Evolutionary conservation across 1,284 basidiomycete genomes (phyloP), one percentile per base, ranked within the genome.

Genomic region (Neonothopanus nambi): DNA sequence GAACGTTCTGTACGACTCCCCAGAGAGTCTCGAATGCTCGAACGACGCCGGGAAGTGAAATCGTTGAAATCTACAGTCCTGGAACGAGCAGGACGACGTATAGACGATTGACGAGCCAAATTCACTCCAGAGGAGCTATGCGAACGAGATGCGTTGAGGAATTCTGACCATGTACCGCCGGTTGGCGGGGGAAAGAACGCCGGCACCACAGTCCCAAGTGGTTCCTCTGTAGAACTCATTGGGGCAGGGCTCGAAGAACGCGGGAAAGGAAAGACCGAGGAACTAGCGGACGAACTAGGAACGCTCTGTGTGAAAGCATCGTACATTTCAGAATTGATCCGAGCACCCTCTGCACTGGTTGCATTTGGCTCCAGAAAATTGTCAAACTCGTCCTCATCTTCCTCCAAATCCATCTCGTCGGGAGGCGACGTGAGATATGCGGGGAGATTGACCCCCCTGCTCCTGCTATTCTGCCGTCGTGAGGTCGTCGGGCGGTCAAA

Each of bases 21-120:
- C 13, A 50, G 38, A 13, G 46, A 30, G 37, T 63, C 59, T 20
- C 67, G 57, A 15, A 65, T 71, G 17, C 66, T 63, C 5, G 73
- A 71, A 48, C 86, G 78, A 26, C 85, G 80, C n/a, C 81, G 80
- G 15, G 77, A 65, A 1, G 85, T 82, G 56, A 84, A 87, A 28
- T 88, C 85, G 61, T 75, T 81, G 64, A 88, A 87, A 59, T 89
- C 87, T 4, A 79, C 71, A 6, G 77, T 74, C 33, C 85, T 71
- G 5, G 79, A 77, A 28, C 80, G 79, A 23, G 65, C 60, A 1
- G 75, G 70, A 20, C 80, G 80, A 24, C 81, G 81, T 26, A 83
- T 70, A 15, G 80, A 77, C 1, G 77, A 62, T 54, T 51, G 73
- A 65, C 51, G 33, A 81, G 66, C 12, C 60, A 62, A 20, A 68